phyloP scores from a whole-genome alignment of 2,329 filamentous ascomycete species.

The Emmonsiellopsis sp. region DNA sequence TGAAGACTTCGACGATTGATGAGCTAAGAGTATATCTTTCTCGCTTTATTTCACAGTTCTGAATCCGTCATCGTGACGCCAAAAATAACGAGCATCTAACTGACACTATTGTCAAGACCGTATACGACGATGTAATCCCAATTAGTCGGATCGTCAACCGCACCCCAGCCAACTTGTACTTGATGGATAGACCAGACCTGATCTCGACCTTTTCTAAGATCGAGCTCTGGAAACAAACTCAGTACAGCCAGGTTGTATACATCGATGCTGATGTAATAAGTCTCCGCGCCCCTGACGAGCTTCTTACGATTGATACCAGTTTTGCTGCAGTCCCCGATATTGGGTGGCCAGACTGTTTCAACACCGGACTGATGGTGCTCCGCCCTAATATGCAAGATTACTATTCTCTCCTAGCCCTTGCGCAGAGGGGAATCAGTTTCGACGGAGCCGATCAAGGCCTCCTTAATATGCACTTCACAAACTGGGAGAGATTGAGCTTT shows the following conservation, averaged over 20 bases:
- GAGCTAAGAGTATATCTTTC: slow-evolving; percentile 60
- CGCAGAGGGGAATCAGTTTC: slow-evolving; percentile 81
- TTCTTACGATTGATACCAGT: slow-evolving; percentile 58
- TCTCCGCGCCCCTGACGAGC: slow-evolving; percentile 81
- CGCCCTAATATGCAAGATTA: slow-evolving; percentile 81
- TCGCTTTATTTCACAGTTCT: slow-evolving; percentile 6
- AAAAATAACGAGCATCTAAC: slow-evolving; percentile 2
- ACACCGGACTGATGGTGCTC: slow-evolving; percentile 92
- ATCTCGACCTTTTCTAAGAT: slow-evolving; percentile 96
- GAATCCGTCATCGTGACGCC: not conserved
- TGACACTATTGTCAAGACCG: slow-evolving; percentile 43
- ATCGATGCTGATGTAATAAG: slow-evolving; percentile 92
- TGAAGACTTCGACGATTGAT: slow-evolving; percentile 65
- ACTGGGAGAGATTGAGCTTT: slow-evolving; percentile 83
- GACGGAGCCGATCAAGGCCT: slow-evolving; percentile 95
- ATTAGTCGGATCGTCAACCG: slow-evolving; percentile 71
- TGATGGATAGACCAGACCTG: slow-evolving; percentile 87
- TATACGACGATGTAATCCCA: slow-evolving; percentile 84
- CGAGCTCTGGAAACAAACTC: slow-evolving; percentile 80
- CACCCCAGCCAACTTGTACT: slow-evolving; percentile 69
- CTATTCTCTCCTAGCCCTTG: slow-evolving; percentile 73
- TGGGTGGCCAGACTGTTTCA: slow-evolving; percentile 97
- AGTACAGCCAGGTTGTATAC: slow-evolving; percentile 89
- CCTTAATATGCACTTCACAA: slow-evolving; percentile 86
- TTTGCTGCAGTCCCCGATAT: slow-evolving; percentile 82